Evolutionary conservation across 2,329 filamentous ascomycete genomes (phyloP).

Genomic region (Exophiala calicioides): DNA sequence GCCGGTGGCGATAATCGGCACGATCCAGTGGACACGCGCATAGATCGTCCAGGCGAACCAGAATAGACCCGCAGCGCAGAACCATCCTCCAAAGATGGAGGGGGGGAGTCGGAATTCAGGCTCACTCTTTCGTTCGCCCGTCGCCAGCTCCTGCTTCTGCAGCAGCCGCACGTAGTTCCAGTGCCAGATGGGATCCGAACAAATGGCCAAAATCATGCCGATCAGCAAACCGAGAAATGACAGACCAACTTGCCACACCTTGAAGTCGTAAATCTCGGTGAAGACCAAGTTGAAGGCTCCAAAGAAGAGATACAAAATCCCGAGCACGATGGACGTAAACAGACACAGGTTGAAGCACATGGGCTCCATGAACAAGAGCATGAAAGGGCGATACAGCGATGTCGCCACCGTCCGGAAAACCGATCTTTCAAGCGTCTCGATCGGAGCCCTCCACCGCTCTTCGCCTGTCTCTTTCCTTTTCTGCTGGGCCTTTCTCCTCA

Average conservation of each 20-base stretch:
- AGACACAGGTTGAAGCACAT: constrained; percentile 45
- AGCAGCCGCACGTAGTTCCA: constrained; percentile 46
- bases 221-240: constrained; percentile 53
- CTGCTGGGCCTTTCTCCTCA: constrained; percentile 67
- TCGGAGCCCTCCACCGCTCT: constrained; percentile 67
- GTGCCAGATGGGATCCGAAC: constrained; percentile 50
- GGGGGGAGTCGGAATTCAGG: constrained; percentile 85
- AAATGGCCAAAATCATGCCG: constrained; percentile 48
- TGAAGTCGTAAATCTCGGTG: constrained; percentile 42
- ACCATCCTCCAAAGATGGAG: constrained; percentile 68
- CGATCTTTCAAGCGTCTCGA: constrained; percentile 67
- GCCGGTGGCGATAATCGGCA: constrained; percentile 70
- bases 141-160: constrained; percentile 38
- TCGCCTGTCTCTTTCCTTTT: constrained; percentile 71
- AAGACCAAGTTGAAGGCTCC: constrained; percentile 48
- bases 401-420: constrained; percentile 57
- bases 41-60: constrained; percentile 88
- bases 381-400: constrained; percentile 58
- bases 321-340: constrained; percentile 45
- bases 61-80: constrained; percentile 81
- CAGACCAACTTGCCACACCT: constrained; percentile 35
- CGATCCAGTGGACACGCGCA: constrained; percentile 71
- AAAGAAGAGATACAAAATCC: constrained; percentile 45
- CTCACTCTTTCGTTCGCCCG: constrained; percentile 59
- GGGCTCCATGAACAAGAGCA: constrained; percentile 43